phyloP scores from a whole-genome alignment of 2,329 filamentous ascomycete genomes.

The Fusarium bulbicola region DNA sequence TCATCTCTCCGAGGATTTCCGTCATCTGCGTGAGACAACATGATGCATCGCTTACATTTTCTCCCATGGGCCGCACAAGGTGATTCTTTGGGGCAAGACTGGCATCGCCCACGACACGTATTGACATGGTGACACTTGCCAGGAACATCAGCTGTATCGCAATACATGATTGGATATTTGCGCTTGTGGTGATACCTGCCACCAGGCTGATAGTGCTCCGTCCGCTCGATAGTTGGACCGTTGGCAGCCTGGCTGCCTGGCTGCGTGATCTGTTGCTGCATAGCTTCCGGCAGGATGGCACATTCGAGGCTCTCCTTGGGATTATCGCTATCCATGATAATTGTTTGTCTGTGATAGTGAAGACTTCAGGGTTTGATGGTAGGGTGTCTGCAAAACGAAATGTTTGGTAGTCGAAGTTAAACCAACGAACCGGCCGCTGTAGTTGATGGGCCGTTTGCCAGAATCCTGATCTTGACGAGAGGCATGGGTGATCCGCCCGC shows the following conservation, averaged over 20 bases:
- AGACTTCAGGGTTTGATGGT: no score
- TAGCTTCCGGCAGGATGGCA: neutral
- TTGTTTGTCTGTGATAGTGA: no score
- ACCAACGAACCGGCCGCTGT: accelerated
- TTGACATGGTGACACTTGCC: neutral
- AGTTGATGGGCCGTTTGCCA: neutral
- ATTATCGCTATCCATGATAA: no score
- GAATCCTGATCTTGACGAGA: no score
- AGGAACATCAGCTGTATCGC: neutral
- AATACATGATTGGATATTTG: neutral
- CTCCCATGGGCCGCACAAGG: neutral
- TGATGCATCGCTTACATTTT: neutral
- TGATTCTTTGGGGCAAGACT: neutral
- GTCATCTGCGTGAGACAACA: no score
- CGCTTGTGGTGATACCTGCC: neutral
- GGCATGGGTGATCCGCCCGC: neutral
- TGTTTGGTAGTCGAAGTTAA: accelerated
- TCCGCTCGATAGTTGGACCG: neutral
- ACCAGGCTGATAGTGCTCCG: neutral
- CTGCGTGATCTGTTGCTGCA: neutral
- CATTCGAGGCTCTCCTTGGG: accelerated
- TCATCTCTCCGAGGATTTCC: neutral
- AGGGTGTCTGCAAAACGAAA: accelerated
- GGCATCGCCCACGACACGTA: neutral
- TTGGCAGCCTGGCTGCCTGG: neutral